Evolutionary conservation across 345 rosid species (phyloP).

Genomic region (Salix purpurea): DNA sequence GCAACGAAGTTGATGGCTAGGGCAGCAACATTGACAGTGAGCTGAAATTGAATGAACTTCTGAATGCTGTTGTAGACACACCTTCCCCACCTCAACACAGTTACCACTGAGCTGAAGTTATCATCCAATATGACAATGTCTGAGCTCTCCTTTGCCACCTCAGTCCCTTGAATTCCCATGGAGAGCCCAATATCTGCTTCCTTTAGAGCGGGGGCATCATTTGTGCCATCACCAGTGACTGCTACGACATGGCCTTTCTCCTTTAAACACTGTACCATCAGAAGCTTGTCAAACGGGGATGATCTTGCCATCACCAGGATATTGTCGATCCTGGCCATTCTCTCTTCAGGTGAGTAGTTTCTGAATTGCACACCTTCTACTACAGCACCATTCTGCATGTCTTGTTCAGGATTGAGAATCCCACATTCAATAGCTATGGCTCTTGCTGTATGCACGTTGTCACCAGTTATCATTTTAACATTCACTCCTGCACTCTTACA

Average conservation of each 20-base stretch:
- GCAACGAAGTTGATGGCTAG: constrained; percentile 59
- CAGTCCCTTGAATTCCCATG: constrained; percentile 37
- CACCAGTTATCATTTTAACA: constrained; percentile 42
- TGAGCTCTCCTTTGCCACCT: constrained; percentile 39
- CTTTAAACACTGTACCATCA: constrained; percentile 40
- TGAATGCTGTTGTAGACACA: constrained; percentile 61
- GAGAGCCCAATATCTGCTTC: constrained; percentile 38
- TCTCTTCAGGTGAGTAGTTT: constrained; percentile 47
- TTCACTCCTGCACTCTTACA: constrained; percentile 37
- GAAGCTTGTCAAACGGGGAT: constrained; percentile 4
- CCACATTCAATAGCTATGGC: constrained; percentile 43
- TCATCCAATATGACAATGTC: constrained; percentile 34
- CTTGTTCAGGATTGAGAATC: constrained; percentile 31
- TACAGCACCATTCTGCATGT: constrained; percentile 54
- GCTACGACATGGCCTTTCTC: constrained; percentile 44
- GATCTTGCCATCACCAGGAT: constrained; percentile 64
- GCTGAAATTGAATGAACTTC: constrained; percentile 67
- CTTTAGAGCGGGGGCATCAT: constrained; percentile 47
- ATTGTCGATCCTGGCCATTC: constrained; percentile 42
- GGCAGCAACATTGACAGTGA: constrained; percentile 60
- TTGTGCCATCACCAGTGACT: constrained; percentile 16
- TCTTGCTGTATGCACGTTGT: constrained; percentile 35
- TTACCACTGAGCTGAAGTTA: constrained; percentile 25
- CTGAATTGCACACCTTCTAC: constrained; percentile 51
- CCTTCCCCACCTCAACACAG: constrained; percentile 57